Evolutionary conservation across 768 basidiomycete genomes (phyloP), one percentile per base, ranked within the genome.

Genomic region (Lactarius sanguifluus): DNA sequence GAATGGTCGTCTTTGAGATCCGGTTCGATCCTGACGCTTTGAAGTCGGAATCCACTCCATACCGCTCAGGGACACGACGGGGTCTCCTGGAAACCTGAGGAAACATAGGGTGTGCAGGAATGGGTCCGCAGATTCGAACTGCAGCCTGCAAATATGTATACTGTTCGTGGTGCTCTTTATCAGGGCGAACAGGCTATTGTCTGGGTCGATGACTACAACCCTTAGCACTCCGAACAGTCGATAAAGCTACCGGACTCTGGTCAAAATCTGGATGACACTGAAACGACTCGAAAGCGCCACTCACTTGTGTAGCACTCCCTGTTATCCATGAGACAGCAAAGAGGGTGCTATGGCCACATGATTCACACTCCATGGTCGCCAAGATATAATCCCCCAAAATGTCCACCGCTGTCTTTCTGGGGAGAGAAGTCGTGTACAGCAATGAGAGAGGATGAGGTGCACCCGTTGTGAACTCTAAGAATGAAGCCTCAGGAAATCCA

Each of bases 281-380:
- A 38, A 16, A 6, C 25, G 54, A 56, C 15, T 12, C 0, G 15
- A 23, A 8, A 8, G 10, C 34, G 15, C 6, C 4, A 58, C 65
- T 50, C 50, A 66, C 65, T 45, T 12, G 6, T 38, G 36, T 12
- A 38, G 10, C 12, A 5, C 36, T 32, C 30, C 65, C 65, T 7
- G 57, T 23, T 23, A 62, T 66, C 65, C 65, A 66, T 1, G 65
- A 66, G 16, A 66, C 40, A 25, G 62, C 38, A 40, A 52, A 66
- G 8, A 66, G 36, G 36, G 36, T 38, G 12, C 36, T 38, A 38
- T 38, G 3, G 12, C 36, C 36, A 38, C 36, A 38, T 38, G 36
- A 38, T 38, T 38, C 36, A 38, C 36, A 38, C 36, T 10, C 36
- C 61, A 50, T 5, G 3, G 2, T 41, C 56, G 28, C 43, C 45